A percentile compares a stretch with the other conserved stretches of the same genome.
These are phyloP conservation scores for Cyclotella sp. DNA, from an alignment of 108 stramenopile species.

Conservation along the genomic window DNA sequence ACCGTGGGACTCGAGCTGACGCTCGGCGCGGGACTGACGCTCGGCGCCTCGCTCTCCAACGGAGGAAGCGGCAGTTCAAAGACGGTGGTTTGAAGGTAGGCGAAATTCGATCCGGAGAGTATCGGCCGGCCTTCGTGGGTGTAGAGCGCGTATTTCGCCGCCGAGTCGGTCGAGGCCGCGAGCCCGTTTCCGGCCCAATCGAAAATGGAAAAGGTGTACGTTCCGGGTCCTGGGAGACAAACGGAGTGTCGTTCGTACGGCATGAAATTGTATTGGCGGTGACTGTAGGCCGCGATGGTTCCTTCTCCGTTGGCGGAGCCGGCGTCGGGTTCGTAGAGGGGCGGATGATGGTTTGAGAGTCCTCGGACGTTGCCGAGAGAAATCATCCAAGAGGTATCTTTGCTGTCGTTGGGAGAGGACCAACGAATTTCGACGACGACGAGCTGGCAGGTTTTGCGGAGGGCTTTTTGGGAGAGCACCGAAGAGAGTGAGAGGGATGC, in stretches of 20 bases:
- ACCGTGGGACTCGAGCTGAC: background rate
- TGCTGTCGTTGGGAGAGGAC: background rate
- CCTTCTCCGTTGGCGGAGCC: background rate
- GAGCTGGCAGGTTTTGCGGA: background rate
- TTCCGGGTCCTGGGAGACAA: conserved; percentile 16
- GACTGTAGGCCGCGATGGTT: conserved; percentile 1
- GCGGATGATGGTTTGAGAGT: background rate
- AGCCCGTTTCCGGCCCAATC: conserved; percentile 25
- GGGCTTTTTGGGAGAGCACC: background rate
- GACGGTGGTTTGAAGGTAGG: background rate
- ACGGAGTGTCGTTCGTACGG: conserved; percentile 3
- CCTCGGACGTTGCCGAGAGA: conserved; percentile 5
- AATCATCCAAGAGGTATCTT: conserved; percentile 17
- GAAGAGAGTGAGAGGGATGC: background rate
- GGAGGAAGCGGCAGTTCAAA: conserved; percentile 8
- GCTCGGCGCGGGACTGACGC: background rate
- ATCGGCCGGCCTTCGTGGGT: background rate
- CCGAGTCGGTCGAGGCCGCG: background rate
- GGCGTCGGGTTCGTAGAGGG: background rate
- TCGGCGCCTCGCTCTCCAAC: background rate
- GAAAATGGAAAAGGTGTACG: conserved; percentile 18
- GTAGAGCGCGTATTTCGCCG: conserved; percentile 3
- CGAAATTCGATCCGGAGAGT: background rate
- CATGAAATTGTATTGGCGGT: background rate
- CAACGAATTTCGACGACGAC: background rate